Percentiles rank a stretch among this genome's conserved stretches.
Conservation (phyloP, 352 stramenopile genomes). For the Phytophthora sojae region DNA sequence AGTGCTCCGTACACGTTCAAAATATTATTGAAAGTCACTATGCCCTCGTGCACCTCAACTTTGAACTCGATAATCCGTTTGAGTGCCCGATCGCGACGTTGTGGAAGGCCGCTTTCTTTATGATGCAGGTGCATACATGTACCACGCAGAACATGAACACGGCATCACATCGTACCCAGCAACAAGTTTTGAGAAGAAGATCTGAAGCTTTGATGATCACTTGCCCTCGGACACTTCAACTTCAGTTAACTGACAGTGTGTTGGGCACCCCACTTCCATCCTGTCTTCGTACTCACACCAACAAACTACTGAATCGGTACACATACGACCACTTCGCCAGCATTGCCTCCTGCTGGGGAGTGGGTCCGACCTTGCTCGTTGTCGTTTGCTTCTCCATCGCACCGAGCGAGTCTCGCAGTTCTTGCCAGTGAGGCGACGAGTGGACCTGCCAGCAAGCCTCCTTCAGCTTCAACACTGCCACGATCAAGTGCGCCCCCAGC, state of each 20-base stretch:
- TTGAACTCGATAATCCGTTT: too few species aligned
- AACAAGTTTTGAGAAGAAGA: not conserved
- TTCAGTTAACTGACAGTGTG: not conserved
- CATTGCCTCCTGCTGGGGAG: slow-evolving; percentile 34
- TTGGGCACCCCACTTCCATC: not conserved
- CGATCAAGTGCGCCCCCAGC: slow-evolving; percentile 16
- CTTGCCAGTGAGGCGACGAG: slow-evolving; percentile 28
- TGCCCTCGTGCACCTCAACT: too few species aligned
- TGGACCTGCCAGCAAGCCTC: slow-evolving; percentile 27
- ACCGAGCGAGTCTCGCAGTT: slow-evolving; percentile 25
- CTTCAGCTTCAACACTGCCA: slow-evolving; percentile 28
- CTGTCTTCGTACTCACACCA: slow-evolving; percentile 19
- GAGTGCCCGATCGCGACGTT: not conserved
- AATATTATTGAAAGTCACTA: too few species aligned
- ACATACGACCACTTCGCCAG: slow-evolving; percentile 39
- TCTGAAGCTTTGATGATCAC: not conserved
- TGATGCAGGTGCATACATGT: not conserved
- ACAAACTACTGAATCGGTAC: slow-evolving; percentile 17
- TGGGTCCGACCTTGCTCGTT: slow-evolving; percentile 12
- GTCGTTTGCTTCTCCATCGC: slow-evolving; percentile 23
- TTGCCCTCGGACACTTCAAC: not conserved
- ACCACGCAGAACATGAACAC: too few species aligned
- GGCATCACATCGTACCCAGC: not conserved
- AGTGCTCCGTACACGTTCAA: too few species aligned
- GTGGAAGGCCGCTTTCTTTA: not conserved